Evolutionary conservation across 495 filamentous ascomycete genomes (phyloP).

Genomic region (Penicillium lividum): DNA sequence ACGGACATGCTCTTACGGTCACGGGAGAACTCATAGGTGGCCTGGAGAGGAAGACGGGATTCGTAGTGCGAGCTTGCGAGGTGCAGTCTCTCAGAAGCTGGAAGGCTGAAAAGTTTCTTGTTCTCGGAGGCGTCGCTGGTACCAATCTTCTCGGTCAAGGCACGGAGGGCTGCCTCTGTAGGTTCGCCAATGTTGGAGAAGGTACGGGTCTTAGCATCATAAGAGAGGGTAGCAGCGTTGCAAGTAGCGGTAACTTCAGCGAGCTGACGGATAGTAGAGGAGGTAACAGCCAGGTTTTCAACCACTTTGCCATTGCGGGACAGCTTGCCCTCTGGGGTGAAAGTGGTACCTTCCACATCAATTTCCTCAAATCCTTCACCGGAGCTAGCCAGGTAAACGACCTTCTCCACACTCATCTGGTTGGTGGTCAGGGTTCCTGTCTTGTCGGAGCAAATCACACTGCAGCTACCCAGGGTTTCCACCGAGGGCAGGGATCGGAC

Average conservation of each 20-base stretch:
- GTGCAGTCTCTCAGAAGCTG: slow-evolving; percentile 64
- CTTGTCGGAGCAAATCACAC: slow-evolving; percentile 99
- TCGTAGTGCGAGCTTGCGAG: slow-evolving; percentile 85
- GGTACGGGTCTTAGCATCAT: slow-evolving; percentile 68
- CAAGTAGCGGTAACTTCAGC: slow-evolving; percentile 86
- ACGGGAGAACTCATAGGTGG: slow-evolving; percentile 96
- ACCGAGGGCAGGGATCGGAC: slow-evolving; percentile 95
- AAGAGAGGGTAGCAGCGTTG: slow-evolving; percentile 83
- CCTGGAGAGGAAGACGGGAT: slow-evolving; percentile 66
- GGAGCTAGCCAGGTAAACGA: slow-evolving; percentile 75
- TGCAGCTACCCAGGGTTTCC: slow-evolving; percentile 97
- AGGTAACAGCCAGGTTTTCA: slow-evolving; percentile 69
- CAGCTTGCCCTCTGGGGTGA: slow-evolving; percentile 79
- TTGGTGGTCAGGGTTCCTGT: slow-evolving; percentile 98
- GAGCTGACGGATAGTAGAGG: slow-evolving; percentile 76
- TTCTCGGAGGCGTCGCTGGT: slow-evolving; percentile 62
- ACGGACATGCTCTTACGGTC: slow-evolving; percentile 99
- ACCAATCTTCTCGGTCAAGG: slow-evolving; percentile 93
- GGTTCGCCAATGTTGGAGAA: slow-evolving; percentile 92
- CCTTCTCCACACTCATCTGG: slow-evolving; percentile 97
- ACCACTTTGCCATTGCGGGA: slow-evolving; percentile 65
- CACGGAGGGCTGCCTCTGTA: slow-evolving; percentile 91
- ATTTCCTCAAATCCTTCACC: slow-evolving; percentile 82
- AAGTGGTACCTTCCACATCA: slow-evolving; percentile 91
- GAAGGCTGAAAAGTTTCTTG: slow-evolving; percentile 45